These are phyloP conservation scores for Penicillium fuscoglaucum DNA, from an alignment of 2,329 filamentous ascomycete species.

Conservation along the genomic window DNA sequence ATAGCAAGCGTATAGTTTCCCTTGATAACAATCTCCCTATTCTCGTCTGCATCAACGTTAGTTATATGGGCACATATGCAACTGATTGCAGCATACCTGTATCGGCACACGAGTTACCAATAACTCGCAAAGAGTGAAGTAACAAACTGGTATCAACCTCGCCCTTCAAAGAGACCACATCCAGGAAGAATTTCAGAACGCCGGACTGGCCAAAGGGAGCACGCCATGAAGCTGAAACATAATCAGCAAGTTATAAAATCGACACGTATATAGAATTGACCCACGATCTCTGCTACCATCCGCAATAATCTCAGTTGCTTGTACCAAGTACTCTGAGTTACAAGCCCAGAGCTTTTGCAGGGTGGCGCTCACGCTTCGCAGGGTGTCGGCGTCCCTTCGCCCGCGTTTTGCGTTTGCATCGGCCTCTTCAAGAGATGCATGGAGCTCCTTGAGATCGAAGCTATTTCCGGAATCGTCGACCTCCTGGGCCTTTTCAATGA, in stretches of 20 bases:
- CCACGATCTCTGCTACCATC: constrained; percentile 47
- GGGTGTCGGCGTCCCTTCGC: constrained; percentile 20
- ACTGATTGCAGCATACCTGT: constrained; percentile 32
- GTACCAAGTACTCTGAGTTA: constrained; percentile 37
- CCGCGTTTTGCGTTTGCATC: constrained; percentile 28
- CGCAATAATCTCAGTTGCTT: constrained; percentile 42
- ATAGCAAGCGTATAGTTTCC: constrained; percentile 42
- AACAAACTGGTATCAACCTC: constrained; percentile 33
- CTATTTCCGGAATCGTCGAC: constrained; percentile 24
- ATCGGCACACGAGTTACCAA: constrained; percentile 50
- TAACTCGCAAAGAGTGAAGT: constrained; percentile 44
- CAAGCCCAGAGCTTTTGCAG: constrained; percentile 41
- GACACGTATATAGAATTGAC: constrained; percentile 17
- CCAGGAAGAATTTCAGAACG: constrained; percentile 45
- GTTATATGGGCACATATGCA: not conserved
- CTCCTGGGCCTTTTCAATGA: constrained; percentile 29
- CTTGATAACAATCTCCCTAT: constrained; percentile 42
- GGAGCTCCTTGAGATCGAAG: constrained; percentile 32
- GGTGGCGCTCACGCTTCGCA: constrained; percentile 31
- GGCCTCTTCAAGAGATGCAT: constrained; percentile 32
- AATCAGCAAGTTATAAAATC: constrained; percentile 10
- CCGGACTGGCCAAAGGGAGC: constrained; percentile 41
- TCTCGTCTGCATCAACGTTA: constrained; percentile 40
- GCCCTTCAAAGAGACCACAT: constrained; percentile 36
- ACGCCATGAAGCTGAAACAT: constrained; percentile 41